Evolutionary conservation across 768 basidiomycete genomes (phyloP).

Genomic region (Suillus subaureus): DNA sequence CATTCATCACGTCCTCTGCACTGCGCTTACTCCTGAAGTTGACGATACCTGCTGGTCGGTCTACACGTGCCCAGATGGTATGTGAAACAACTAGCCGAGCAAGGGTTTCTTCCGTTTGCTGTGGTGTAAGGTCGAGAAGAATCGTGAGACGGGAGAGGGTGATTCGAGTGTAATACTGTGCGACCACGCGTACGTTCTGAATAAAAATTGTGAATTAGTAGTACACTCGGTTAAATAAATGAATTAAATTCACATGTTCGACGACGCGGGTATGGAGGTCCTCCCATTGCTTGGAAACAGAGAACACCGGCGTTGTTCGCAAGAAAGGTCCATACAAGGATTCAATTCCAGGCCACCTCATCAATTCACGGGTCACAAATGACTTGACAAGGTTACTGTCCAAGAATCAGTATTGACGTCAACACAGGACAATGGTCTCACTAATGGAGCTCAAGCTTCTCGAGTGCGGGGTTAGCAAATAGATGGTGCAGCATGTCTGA

Average conservation of each 20-base stretch:
- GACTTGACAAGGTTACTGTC: conserved; percentile 91
- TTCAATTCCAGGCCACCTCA: conserved; percentile 97
- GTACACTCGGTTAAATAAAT: not conserved
- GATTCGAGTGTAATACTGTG: conserved; percentile 94
- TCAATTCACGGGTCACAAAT: conserved; percentile 89
- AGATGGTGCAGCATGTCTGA: conserved; percentile 94
- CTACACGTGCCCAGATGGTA: conserved; percentile 91
- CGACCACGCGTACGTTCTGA: conserved; percentile 94
- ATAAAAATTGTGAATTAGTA: conserved; percentile 10
- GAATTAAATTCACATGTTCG: conserved; percentile 75
- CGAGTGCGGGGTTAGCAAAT: conserved; percentile 73
- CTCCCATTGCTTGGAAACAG: conserved; percentile 82
- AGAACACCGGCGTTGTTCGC: conserved; percentile 80
- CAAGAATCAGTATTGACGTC: conserved; percentile 15
- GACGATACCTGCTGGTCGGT: conserved; percentile 88
- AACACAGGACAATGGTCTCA: conserved; percentile 38
- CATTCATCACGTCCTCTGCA: conserved; percentile 94
- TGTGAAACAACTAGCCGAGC: conserved; percentile 89
- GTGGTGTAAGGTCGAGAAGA: conserved; percentile 80
- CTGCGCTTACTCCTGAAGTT: conserved; percentile 82
- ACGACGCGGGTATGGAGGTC: conserved; percentile 94
- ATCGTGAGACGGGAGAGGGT: conserved; percentile 79
- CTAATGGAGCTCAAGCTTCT: conserved; percentile 85
- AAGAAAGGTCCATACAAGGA: conserved; percentile 84
- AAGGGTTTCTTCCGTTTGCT: conserved; percentile 87